A percentile compares a stretch with the other conserved stretches of the same genome.
Conservation (phyloP, 805 yeast species). For the Tetrapisispora phaffii region DNA sequence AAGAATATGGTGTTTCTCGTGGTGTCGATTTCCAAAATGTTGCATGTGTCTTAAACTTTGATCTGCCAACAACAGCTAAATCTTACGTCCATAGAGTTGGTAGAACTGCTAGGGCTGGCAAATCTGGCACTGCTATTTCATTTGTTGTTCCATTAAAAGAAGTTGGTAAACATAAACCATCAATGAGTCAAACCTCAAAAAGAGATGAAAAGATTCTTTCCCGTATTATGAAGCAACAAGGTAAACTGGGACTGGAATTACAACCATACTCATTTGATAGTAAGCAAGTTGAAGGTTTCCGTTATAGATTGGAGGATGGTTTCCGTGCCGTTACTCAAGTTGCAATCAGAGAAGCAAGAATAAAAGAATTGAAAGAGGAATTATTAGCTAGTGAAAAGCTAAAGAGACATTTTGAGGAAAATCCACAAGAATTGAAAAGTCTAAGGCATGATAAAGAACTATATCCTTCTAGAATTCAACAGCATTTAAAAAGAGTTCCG, state of each 20-base stretch:
- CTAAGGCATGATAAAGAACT: slow-evolving; percentile 87
- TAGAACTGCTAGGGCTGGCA: slow-evolving; percentile 96
- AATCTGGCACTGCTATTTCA: slow-evolving; percentile 87
- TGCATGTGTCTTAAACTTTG: slow-evolving; percentile 93
- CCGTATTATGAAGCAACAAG: slow-evolving; percentile 69
- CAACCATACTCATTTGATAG: slow-evolving; percentile 86
- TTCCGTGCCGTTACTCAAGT: slow-evolving; percentile 88
- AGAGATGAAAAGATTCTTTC: slow-evolving; percentile 78
- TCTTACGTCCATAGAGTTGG: slow-evolving; percentile 91
- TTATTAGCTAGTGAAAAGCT: slow-evolving; percentile 79
- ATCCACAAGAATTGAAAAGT: slow-evolving; percentile 84
- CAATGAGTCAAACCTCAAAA: slow-evolving; percentile 59
- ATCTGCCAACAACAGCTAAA: slow-evolving; percentile 80
- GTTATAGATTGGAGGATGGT: slow-evolving; percentile 95
- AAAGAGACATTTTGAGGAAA: slow-evolving; percentile 91
- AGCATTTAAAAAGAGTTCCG: slow-evolving; percentile 85
- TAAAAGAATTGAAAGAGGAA: slow-evolving; percentile 80
- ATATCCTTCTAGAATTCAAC: slow-evolving; percentile 72
- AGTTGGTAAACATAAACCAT: slow-evolving; percentile 80
- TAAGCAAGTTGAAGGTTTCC: slow-evolving; percentile 87
- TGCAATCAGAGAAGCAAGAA: slow-evolving; percentile 86
- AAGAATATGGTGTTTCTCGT: slow-evolving; percentile 88
- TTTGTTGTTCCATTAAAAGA: slow-evolving; percentile 79
- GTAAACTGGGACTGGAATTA: slow-evolving; percentile 59
- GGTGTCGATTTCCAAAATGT: slow-evolving; percentile 96